Base-by-base conservation (phyloP, 805 yeast species). In the Priceomyces carsonii region DNA sequence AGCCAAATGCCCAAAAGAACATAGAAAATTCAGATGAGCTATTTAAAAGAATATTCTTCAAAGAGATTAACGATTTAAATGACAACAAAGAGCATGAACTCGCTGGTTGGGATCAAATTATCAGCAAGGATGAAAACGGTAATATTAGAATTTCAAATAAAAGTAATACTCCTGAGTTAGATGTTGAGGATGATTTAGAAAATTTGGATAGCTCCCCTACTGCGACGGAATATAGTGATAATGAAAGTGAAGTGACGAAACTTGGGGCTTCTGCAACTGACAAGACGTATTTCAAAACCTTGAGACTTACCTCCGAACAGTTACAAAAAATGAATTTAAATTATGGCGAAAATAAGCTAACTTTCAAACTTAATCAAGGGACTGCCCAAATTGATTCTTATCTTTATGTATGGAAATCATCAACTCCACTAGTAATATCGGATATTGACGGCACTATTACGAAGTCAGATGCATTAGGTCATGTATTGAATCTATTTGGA, bases 391-490 rank as follows among this genome's bases (percentile, higher is more conserved):
- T 91, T 8, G 69, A 66, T 8, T 80, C 96, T 0, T 79, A 83
- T 46, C 67, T 93, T 35, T 91, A 73, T 52, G 71, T 87, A 26
- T 93, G 99, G 99, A 79, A 80, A 44, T 73, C 82, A 46, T 72
- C 79, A 38, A 81, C 83, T 0, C 97, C 98, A 1, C 85, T 93
- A 26, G 99, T 93, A 5, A 91, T 93, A 17, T 87, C 96, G 6
- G 99, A 93, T 63, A 93, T 93, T 39, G 99, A 93, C 59, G 99
- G 99, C 12, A 93, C 99, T 1, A 93, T 93, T 46, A 93, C 99
- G 12, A 90, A 89, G 60, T 89, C 97, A 1, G 99, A 93, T 65
- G 99, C 99, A 0, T 67, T 93, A 51, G 99, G 99, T 3, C 99
- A 93, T 61, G 91, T 93, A 2, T 69, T 93, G 59, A 89, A 93